Percentiles rank a stretch among this genome's conserved stretches.
phyloP scores from a whole-genome alignment of 73 alveolate species.

The Breviolum minutum region DNA sequence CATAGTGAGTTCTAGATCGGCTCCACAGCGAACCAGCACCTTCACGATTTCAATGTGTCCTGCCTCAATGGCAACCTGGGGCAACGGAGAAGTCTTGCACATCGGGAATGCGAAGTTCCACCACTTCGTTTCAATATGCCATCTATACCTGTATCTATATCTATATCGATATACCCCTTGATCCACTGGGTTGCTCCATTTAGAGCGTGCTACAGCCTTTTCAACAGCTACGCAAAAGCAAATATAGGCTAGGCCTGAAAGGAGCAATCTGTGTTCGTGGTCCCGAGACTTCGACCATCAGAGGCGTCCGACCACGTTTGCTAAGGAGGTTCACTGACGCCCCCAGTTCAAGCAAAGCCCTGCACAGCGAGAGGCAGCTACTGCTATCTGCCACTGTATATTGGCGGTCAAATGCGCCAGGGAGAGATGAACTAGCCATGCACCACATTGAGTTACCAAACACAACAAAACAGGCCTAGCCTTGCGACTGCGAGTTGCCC shows the following conservation, averaged over 20 bases:
- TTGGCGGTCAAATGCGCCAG: no score
- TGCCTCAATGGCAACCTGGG: constrained; percentile 65
- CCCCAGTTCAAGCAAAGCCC: constrained; percentile 51
- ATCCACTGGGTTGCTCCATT: no score
- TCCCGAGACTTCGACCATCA: constrained; percentile 34
- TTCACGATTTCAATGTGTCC: constrained; percentile 35
- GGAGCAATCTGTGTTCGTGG: neutral
- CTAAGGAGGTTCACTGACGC: constrained; percentile 54
- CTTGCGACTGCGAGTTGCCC: constrained; percentile 27
- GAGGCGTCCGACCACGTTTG: constrained; percentile 77
- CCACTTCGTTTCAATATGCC: no score
- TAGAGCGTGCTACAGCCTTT: no score
- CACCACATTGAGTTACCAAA: neutral
- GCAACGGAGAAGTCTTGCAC: neutral
- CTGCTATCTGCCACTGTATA: no score
- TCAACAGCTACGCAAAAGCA: no score
- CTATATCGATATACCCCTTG: no score
- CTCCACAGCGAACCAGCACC: constrained; percentile 42
- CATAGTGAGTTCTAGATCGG: constrained; percentile 9
- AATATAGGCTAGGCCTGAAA: no score
- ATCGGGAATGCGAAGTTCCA: no score
- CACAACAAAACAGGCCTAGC: neutral
- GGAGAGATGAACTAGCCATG: neutral
- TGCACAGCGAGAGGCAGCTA: neutral
- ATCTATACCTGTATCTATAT: no score